Percentiles rank a stretch among this genome's conserved stretches.
Conservation (phyloP, 352 stramenopile species). For the Pythium aquatile region DNA sequence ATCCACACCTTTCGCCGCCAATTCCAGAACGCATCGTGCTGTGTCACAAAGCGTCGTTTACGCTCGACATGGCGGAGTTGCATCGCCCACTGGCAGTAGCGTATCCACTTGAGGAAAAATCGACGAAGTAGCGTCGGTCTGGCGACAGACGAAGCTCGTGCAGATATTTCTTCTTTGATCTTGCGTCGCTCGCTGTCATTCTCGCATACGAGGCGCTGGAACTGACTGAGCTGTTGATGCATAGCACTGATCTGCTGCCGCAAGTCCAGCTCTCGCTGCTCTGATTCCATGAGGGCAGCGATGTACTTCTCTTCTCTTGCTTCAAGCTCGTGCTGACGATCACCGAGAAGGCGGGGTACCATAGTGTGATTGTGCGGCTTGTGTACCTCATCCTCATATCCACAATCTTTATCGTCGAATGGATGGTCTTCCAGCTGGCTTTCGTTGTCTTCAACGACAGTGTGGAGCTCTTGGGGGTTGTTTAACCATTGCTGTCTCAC, state of each 20-base stretch:
- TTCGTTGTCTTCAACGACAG: background rate
- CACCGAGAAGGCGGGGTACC: slow-evolving; percentile 8
- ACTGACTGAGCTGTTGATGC: slow-evolving; percentile 43
- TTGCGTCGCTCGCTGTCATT: slow-evolving; percentile 43
- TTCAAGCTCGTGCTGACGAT: slow-evolving; percentile 52
- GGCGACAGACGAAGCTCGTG: slow-evolving; percentile 41
- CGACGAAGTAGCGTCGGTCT: slow-evolving; percentile 49
- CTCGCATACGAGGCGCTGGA: slow-evolving; percentile 39
- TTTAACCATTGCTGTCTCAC: background rate
- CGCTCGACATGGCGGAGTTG: slow-evolving; percentile 45
- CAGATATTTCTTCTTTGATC: slow-evolving; percentile 56
- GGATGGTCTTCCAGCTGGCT: background rate
- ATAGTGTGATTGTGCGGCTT: background rate
- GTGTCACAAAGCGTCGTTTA: slow-evolving; percentile 46
- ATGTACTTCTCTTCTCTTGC: slow-evolving; percentile 75
- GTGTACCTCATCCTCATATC: background rate
- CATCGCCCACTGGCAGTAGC: slow-evolving; percentile 46
- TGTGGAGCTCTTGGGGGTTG: background rate
- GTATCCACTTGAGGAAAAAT: slow-evolving; percentile 64
- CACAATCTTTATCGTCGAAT: background rate
- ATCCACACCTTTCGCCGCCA: slow-evolving; percentile 57
- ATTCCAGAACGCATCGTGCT: slow-evolving; percentile 64
- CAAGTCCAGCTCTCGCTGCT: slow-evolving; percentile 71
- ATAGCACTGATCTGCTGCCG: slow-evolving; percentile 46
- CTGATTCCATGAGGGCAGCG: slow-evolving; percentile 68